phyloP scores from a whole-genome alignment of 805 yeast species.

The Kuraishia capsulata region DNA sequence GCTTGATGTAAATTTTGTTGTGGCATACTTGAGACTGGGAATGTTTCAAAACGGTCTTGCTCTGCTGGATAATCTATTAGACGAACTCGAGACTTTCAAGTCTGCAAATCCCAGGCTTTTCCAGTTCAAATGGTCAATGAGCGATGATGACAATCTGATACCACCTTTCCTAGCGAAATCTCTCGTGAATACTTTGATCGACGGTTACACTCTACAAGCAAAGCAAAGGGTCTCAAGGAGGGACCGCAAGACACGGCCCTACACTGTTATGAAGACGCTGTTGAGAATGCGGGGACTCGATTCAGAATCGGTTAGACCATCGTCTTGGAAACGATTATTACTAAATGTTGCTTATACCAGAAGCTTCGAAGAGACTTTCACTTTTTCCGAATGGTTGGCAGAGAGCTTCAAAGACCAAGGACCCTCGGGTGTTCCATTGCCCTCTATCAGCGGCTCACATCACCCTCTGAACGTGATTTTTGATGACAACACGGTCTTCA shows the following conservation, averaged over 20 bases:
- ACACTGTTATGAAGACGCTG: neutral
- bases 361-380: constrained; percentile 1
- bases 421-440: neutral
- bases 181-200: neutral
- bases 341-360: constrained; percentile 2
- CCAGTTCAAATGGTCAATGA: neutral
- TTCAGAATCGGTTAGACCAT: neutral
- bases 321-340: constrained; percentile 2
- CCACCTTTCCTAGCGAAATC: neutral
- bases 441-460: neutral
- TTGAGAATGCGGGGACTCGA: neutral
- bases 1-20: neutral
- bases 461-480: constrained; percentile 3
- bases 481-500: neutral
- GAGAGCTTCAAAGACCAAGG: neutral
- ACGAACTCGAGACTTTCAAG: neutral
- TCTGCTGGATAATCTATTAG: neutral
- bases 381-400: constrained; percentile 2
- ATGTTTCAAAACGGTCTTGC: neutral
- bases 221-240: neutral
- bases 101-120: neutral
- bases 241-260: neutral
- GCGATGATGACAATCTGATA: neutral
- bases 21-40: neutral
- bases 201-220: neutral